Evolutionary conservation across 331 rosid species (phyloP), one percentile per base, ranked within the genome.

Genomic region (Phaseolus coccineus): DNA sequence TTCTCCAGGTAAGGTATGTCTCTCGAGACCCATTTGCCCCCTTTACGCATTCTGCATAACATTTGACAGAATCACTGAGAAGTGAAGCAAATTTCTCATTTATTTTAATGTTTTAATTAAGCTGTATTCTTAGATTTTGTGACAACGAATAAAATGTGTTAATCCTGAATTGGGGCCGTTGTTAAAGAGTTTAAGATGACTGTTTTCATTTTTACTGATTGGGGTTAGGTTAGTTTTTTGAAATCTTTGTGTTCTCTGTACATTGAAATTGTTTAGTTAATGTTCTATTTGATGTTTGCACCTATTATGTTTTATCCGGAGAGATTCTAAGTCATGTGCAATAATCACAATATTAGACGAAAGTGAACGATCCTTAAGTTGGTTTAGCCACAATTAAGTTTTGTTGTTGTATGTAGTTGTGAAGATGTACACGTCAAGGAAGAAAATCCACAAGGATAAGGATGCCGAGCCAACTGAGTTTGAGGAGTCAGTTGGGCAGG

Each of bases 401-500:
- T 3, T 50, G 16, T 59, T 71, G 2, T 59, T 27, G 24, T 78
- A 2, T 76, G 22, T 84, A 75, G 79, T 63, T 71, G 31, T 42
- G 84, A 87, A 80, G 70, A 92, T 92, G 97, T 92, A 58, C 80
- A 89, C 97, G 15, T 83, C 92, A 28, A 87, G 86, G 84, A 90
- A 87, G 88, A 92, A 92, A 84, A 90, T 92, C 82, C 89, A 81
- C 77, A 92, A 92, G 77, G 97, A 90, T 56, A 88, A 87, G 81
- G 93, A 87, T 83, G 90, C 85, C 33, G 95, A 89, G 31, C 92
- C 93, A 15, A 81, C 93, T 27, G 96, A 90, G 71, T 90, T 87
- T 13, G 97, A 92, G 77, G 96, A 86, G 68, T 55, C 85, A 10
- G 97, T 89, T 71, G 92, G 93, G 3, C 96, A 92, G 87, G 97